Evolutionary conservation across 2,329 filamentous ascomycete species (phyloP).

Genomic region (Colletotrichum lupini): DNA sequence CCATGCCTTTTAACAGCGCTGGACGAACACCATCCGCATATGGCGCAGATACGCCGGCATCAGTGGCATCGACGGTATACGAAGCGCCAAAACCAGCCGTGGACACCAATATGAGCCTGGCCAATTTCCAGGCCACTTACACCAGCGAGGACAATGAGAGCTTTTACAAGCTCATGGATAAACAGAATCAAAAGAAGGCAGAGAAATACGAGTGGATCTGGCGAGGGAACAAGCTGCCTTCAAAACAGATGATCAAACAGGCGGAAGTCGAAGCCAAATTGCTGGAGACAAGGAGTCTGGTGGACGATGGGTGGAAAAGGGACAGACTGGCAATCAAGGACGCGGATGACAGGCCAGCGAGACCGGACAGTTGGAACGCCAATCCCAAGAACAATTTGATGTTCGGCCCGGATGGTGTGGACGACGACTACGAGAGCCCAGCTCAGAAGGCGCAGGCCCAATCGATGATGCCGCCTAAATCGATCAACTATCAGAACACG

Average conservation of each 20-base stretch:
- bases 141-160: conserved; percentile 98
- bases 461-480: conserved; percentile 80
- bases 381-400: conserved; percentile 86
- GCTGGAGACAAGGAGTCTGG: conserved; percentile 55
- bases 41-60: conserved; percentile 79
- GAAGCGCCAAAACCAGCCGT: conserved; percentile 59
- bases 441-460: conserved; percentile 75
- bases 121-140: conserved; percentile 90
- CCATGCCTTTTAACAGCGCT: conserved; percentile 44
- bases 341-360: conserved; percentile 77
- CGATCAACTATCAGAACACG: conserved; percentile 86
- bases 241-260: conserved; percentile 80
- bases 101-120: conserved; percentile 83
- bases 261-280: conserved; percentile 69
- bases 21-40: conserved; percentile 73
- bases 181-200: conserved; percentile 85
- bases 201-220: conserved; percentile 93
- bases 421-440: conserved; percentile 69
- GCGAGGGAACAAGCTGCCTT: conserved; percentile 85
- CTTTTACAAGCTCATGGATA: conserved; percentile 92
- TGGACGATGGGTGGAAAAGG: conserved; percentile 66
- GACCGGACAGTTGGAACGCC: conserved; percentile 80
- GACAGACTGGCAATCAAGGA: conserved; percentile 74
- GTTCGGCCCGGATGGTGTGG: conserved; percentile 78
- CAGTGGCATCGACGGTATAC: conserved; percentile 55